These are phyloP conservation scores for Taiozyma sp. DNA, from an alignment of 1,139 yeast genomes.

Conservation along the genomic window DNA sequence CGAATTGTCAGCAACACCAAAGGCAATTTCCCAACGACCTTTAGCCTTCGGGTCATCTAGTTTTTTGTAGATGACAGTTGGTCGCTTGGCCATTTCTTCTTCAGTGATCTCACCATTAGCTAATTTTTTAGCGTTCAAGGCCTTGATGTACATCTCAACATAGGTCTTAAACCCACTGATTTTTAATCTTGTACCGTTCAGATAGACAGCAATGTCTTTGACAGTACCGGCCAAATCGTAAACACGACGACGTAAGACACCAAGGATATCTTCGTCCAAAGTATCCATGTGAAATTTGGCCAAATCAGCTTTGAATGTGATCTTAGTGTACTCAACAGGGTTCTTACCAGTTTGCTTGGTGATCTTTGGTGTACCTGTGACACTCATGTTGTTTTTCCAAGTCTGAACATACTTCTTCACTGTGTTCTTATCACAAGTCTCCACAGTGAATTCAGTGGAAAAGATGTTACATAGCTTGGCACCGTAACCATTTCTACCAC, in stretches of 20 bases:
- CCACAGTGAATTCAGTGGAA: slow-evolving; percentile 81
- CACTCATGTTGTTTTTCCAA: slow-evolving; percentile 87
- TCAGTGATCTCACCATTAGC: slow-evolving; percentile 29
- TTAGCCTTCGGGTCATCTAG: slow-evolving; percentile 53
- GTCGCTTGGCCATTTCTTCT: slow-evolving; percentile 36
- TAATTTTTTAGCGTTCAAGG: slow-evolving; percentile 41
- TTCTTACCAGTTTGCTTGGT: slow-evolving; percentile 38
- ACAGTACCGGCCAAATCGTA: slow-evolving; percentile 96
- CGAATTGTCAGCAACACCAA: slow-evolving; percentile 85
- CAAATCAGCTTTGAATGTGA: slow-evolving; percentile 88
- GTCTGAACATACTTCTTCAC: slow-evolving; percentile 69
- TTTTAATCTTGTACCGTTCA: slow-evolving; percentile 71
- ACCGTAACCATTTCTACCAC: slow-evolving; percentile 99
- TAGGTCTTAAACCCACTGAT: slow-evolving; percentile 78
- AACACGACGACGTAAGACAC: slow-evolving; percentile 89
- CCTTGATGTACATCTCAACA: slow-evolving; percentile 85
- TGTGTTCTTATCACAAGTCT: slow-evolving; percentile 76
- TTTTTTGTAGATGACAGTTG: slow-evolving; percentile 76
- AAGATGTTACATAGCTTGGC: slow-evolving; percentile 94
- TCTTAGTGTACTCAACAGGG: slow-evolving; percentile 71
- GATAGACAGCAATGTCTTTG: slow-evolving; percentile 71
- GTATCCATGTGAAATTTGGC: slow-evolving; percentile 77
- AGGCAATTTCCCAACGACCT: slow-evolving; percentile 93
- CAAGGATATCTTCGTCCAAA: slow-evolving; percentile 76
- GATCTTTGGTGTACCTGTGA: slow-evolving; percentile 73